Conservation (phyloP, 371 early-diverging fungal genomes). For the Coemansia sp. region DNA sequence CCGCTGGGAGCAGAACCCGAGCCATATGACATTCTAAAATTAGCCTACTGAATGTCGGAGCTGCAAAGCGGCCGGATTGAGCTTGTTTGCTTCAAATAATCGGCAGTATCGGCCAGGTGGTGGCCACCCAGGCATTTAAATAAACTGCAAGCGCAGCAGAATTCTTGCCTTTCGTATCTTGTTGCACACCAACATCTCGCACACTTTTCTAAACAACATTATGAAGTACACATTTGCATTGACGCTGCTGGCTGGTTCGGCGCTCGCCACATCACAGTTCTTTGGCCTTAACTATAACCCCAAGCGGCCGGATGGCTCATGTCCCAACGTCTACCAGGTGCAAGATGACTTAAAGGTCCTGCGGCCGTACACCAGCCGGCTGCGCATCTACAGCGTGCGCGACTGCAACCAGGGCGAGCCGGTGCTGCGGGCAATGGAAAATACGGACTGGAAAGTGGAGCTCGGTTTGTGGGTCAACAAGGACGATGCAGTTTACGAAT, state of each 20-base stretch:
- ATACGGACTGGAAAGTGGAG: constrained; percentile 54
- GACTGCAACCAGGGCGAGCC: constrained; percentile 58
- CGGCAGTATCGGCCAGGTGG: no score
- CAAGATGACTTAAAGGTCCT: constrained; percentile 51
- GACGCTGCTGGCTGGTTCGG: constrained; percentile 13
- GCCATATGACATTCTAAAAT: no score
- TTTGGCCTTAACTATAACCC: constrained; percentile 60
- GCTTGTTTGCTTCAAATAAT: no score
- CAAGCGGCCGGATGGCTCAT: constrained; percentile 49
- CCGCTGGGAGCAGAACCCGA: no score
- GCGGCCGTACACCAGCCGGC: constrained; percentile 53
- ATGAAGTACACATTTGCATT: constrained; percentile 4
- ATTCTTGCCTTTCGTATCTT: neutral
- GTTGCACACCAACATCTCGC: neutral
- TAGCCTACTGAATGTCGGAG: no score
- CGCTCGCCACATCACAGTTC: constrained; percentile 31
- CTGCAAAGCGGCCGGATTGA: no score
- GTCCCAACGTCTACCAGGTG: constrained; percentile 54
- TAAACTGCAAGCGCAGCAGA: no score
- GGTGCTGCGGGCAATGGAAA: constrained; percentile 56
- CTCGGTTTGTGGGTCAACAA: constrained; percentile 62
- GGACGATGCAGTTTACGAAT: constrained; percentile 51
- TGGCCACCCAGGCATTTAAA: no score
- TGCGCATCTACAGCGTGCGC: constrained; percentile 54
- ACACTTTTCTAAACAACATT: neutral